phyloP scores from a whole-genome alignment of 2,329 filamentous ascomycete genomes.

The Xylogone sp. region DNA sequence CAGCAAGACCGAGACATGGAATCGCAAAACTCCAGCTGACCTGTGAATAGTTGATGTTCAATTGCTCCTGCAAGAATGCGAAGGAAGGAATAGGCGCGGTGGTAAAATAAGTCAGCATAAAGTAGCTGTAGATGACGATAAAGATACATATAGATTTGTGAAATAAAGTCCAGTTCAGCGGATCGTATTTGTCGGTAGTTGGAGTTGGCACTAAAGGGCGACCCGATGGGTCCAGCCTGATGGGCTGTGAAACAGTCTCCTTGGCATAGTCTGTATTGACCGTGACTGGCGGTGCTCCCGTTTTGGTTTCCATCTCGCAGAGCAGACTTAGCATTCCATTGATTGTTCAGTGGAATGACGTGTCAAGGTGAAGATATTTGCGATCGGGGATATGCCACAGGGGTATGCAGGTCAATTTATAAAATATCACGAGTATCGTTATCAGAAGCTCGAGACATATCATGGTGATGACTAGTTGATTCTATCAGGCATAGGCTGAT shows the following conservation, averaged over 20 bases:
- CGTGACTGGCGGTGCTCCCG: background rate
- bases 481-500: too few species aligned
- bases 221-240: slow-evolving; percentile 19
- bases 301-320: background rate
- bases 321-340: background rate
- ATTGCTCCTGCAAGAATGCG: slow-evolving; percentile 42
- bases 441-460: too few species aligned
- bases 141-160: slow-evolving; percentile 46
- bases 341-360: too few species aligned
- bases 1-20: slow-evolving; percentile 43
- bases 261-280: background rate
- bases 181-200: slow-evolving; percentile 44
- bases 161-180: slow-evolving; percentile 47
- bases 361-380: too few species aligned
- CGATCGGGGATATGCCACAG: too few species aligned
- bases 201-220: slow-evolving; percentile 35
- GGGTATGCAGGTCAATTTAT: too few species aligned
- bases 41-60: slow-evolving; percentile 39
- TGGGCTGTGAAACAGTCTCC: background rate
- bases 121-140: slow-evolving; percentile 46
- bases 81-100: slow-evolving; percentile 54
- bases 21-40: slow-evolving; percentile 49
- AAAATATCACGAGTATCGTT: too few species aligned
- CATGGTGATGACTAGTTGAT: too few species aligned
- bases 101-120: slow-evolving; percentile 55